Evolutionary conservation across 2,329 filamentous ascomycete species (phyloP).

Genomic region (Penicillium olsonii): DNA sequence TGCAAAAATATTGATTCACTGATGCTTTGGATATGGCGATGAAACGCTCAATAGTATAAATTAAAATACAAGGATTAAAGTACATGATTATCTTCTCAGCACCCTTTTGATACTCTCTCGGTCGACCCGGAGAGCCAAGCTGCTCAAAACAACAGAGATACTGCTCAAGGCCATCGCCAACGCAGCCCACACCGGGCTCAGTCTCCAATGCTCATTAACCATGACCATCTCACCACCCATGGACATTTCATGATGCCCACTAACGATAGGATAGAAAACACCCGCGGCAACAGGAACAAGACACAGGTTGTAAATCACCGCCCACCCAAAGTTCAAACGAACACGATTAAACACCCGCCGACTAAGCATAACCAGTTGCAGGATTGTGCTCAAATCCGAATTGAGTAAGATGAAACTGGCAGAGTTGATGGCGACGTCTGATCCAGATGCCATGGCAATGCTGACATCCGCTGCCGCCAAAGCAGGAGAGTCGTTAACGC

Average conservation of each 20-base stretch:
- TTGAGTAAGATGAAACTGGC: slow-evolving; percentile 80
- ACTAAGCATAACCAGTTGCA: slow-evolving; percentile 73
- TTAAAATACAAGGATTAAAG: slow-evolving; percentile 1
- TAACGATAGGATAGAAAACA: slow-evolving; percentile 66
- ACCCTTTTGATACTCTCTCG: slow-evolving; percentile 23
- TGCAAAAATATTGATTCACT: background rate
- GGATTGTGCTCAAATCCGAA: slow-evolving; percentile 67
- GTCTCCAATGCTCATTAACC: slow-evolving; percentile 44
- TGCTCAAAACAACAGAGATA: slow-evolving; percentile 84
- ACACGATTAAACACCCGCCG: slow-evolving; percentile 73
- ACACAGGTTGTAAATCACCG: slow-evolving; percentile 75
- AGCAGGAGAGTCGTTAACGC: slow-evolving; percentile 83
- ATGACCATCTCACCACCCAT: slow-evolving; percentile 34
- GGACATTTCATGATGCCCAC: slow-evolving; percentile 37
- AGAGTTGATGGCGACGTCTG: slow-evolving; percentile 78
- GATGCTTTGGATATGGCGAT: background rate
- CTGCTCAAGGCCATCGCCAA: slow-evolving; percentile 92
- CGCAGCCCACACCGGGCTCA: slow-evolving; percentile 71
- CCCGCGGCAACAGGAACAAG: slow-evolving; percentile 81
- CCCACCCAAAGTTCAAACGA: slow-evolving; percentile 84
- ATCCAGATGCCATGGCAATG: slow-evolving; percentile 78
- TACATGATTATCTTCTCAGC: slow-evolving; percentile 10
- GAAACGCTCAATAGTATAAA: background rate
- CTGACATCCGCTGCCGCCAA: slow-evolving; percentile 78
- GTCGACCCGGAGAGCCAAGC: slow-evolving; percentile 66